Conservation (phyloP, 2,329 filamentous ascomycete genomes). For the Ophiocordyceps australis region DNA sequence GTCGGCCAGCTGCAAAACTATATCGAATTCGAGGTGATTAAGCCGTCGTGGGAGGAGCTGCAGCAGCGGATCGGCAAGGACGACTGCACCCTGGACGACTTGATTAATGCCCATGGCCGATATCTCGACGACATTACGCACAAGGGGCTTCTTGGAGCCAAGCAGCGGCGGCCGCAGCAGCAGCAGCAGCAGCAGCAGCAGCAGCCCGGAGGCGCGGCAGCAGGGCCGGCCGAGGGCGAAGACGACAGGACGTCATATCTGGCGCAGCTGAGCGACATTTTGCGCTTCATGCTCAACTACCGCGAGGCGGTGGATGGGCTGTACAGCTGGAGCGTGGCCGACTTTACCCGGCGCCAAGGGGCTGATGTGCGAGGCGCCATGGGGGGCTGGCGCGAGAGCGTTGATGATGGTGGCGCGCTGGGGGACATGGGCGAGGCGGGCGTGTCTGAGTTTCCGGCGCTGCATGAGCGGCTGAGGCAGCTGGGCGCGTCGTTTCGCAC, state of each 20-base stretch:
- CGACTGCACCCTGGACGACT: conserved; percentile 80
- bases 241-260: conserved; percentile 68
- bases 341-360: conserved; percentile 86
- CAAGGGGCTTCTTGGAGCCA: conserved; percentile 78
- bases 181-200: too few species aligned
- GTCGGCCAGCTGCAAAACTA: conserved; percentile 96
- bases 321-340: conserved; percentile 86
- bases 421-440: conserved; percentile 32
- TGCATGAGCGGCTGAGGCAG: conserved; percentile 55
- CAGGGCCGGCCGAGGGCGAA: conserved; percentile 10
- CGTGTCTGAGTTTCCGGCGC: conserved; percentile 46
- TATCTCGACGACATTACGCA: conserved; percentile 92
- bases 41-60: conserved; percentile 84
- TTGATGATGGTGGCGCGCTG: conserved; percentile 6
- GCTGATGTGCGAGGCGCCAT: conserved; percentile 56
- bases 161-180: too few species aligned
- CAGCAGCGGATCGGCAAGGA: conserved; percentile 69
- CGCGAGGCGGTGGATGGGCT: conserved; percentile 85
- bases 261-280: conserved; percentile 74
- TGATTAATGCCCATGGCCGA: conserved; percentile 77
- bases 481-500: conserved; percentile 61
- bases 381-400: conserved; percentile 13
- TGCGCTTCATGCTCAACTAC: conserved; percentile 87
- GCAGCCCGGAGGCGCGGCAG: conserved; percentile 12
- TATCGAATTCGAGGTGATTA: conserved; percentile 96